Conservation (phyloP, 2,329 filamentous ascomycete genomes). For the Zalaria sp. region DNA sequence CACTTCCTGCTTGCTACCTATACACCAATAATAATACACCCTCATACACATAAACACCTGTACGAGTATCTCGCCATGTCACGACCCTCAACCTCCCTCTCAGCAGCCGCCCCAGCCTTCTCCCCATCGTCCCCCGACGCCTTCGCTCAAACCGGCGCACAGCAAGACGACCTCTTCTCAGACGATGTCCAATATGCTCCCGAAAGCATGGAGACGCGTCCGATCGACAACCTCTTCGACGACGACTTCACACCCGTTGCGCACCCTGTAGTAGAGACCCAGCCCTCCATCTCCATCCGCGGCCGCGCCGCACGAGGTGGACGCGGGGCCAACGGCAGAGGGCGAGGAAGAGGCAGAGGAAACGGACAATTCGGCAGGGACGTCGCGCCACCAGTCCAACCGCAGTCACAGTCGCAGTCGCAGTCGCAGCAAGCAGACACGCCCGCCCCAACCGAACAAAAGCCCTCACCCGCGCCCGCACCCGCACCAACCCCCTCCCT, state of each 20-base stretch:
- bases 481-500: slow-evolving; percentile 6
- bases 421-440: slow-evolving; percentile 3
- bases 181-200: slow-evolving; percentile 14
- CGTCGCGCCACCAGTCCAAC: background rate
- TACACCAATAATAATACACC: no score
- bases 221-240: slow-evolving; percentile 36
- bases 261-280: slow-evolving; percentile 24
- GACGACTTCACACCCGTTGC: slow-evolving; percentile 35
- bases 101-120: background rate
- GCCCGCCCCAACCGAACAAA: slow-evolving; percentile 7
- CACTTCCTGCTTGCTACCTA: no score
- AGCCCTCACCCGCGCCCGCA: slow-evolving; percentile 2
- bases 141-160: slow-evolving; percentile 20
- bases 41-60: no score
- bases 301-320: slow-evolving; percentile 7
- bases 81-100: background rate
- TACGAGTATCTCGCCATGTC: no score
- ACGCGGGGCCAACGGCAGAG: slow-evolving; percentile 7
- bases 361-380: slow-evolving; percentile 1
- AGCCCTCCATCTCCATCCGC: slow-evolving; percentile 2
- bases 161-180: slow-evolving; percentile 18
- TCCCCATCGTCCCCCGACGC: slow-evolving; percentile 6
- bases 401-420: background rate
- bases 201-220: slow-evolving; percentile 35
- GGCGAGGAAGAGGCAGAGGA: slow-evolving; percentile 6